Percentiles rank a stretch among this genome's conserved stretches.
Conservation (phyloP, 352 stramenopile species). For the Globisporangium uncinulatum region DNA sequence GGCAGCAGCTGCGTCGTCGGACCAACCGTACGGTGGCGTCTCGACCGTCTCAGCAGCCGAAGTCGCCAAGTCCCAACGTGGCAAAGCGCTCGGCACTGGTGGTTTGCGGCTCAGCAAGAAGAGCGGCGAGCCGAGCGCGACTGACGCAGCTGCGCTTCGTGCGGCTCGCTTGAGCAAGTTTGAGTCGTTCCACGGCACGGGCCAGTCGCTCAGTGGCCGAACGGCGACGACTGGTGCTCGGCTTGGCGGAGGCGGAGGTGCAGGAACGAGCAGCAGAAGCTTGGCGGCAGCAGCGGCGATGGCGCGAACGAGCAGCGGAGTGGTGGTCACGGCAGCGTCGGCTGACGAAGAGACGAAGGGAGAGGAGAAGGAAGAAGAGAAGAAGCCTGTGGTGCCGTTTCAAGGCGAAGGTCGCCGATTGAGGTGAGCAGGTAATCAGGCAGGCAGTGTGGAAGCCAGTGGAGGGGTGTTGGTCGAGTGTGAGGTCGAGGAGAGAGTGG, state of each 20-base stretch:
- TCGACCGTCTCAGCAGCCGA: conserved; percentile 1
- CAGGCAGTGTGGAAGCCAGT: no score
- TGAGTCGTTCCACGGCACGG: conserved; percentile 80
- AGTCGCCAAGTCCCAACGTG: conserved; percentile 9
- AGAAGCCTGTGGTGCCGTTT: conserved; percentile 43
- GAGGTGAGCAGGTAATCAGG: conserved; percentile 19
- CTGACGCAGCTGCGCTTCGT: conserved; percentile 58
- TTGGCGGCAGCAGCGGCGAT: conserved; percentile 19
- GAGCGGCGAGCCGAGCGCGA: conserved; percentile 40
- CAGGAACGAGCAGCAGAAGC: conserved; percentile 13
- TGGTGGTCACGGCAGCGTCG: conserved; percentile 8
- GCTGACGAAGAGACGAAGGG: conserved; percentile 32
- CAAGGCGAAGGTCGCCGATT: conserved; percentile 59
- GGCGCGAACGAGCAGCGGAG: conserved; percentile 5
- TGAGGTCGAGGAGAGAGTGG: no score
- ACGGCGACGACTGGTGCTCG: conserved; percentile 20
- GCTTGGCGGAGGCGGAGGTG: no score
- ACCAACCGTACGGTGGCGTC: conserved; percentile 62
- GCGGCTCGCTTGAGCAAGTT: conserved; percentile 72
- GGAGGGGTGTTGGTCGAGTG: no score
- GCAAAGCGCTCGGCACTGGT: conserved; percentile 23
- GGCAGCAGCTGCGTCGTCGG: conserved; percentile 31
- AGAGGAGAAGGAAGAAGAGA: conserved; percentile 10
- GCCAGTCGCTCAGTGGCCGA: conserved; percentile 61
- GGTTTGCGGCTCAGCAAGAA: conserved; percentile 73